phyloP scores from a whole-genome alignment of 2,329 filamentous ascomycete species.

The Ophiostoma ulmi region DNA sequence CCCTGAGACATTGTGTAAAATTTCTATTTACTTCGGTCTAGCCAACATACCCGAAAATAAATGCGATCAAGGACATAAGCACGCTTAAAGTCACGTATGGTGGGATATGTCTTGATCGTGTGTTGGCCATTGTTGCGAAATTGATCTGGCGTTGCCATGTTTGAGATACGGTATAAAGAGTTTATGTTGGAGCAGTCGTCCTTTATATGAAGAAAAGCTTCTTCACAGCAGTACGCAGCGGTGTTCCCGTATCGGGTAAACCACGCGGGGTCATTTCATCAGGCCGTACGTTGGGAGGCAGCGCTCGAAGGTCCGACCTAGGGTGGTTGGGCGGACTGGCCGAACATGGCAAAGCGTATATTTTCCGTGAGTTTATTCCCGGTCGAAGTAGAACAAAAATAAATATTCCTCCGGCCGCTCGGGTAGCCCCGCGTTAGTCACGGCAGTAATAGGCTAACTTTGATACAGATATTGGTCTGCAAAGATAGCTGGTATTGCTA shows the following conservation, averaged over 20 bases:
- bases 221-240: neutral
- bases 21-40: neutral
- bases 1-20: neutral
- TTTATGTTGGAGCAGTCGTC: neutral
- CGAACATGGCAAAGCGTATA: slow-evolving; percentile 12
- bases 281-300: neutral
- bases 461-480: neutral
- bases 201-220: neutral
- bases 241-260: slow-evolving; percentile 7
- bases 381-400: neutral
- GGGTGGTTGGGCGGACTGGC: neutral
- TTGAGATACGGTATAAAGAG: neutral
- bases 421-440: neutral
- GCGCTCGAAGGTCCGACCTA: neutral
- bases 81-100: neutral
- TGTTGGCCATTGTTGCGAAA: neutral
- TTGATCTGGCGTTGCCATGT: neutral
- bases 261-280: neutral
- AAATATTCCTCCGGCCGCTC: neutral
- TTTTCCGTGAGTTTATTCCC: neutral
- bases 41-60: slow-evolving; percentile 8
- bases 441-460: neutral
- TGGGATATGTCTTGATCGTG: neutral
- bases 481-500: too few species aligned
- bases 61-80: neutral